These are phyloP conservation scores for Sesbania bispinosa DNA, from an alignment of 306 rosid species.

Conservation along the genomic window DNA sequence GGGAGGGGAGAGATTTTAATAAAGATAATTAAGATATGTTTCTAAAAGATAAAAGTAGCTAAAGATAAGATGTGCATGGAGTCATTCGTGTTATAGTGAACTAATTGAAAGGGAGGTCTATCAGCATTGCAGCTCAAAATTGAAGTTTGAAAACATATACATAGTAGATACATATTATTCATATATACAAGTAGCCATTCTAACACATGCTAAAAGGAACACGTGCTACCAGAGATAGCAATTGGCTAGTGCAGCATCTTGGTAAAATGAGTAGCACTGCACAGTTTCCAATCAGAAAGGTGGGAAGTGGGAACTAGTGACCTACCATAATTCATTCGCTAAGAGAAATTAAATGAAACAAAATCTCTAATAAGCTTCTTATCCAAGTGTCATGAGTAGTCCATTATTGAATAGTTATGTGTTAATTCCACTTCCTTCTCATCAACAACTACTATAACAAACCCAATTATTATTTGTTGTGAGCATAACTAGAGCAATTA, in stretches of 20 bases:
- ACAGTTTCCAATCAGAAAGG: neutral
- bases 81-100: neutral
- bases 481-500: too few species aligned
- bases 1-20: too few species aligned
- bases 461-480: too few species aligned
- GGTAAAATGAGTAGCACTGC: neutral
- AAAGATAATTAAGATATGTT: constrained; percentile 15
- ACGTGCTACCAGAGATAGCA: neutral
- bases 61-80: neutral
- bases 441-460: constrained; percentile 21
- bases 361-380: neutral
- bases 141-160: too few species aligned
- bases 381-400: neutral
- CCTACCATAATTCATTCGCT: neutral
- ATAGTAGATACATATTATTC: neutral
- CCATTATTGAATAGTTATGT: neutral
- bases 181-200: neutral
- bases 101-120: neutral
- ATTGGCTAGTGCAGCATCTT: neutral
- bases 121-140: neutral
- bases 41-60: neutral
- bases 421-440: constrained; percentile 20
- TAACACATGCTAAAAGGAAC: too few species aligned
- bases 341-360: constrained; percentile 2
- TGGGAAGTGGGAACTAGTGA: too few species aligned